Conservation (phyloP, 228 moss, liverwort and hornwort species). For the Sphagnum fallax region DNA sequence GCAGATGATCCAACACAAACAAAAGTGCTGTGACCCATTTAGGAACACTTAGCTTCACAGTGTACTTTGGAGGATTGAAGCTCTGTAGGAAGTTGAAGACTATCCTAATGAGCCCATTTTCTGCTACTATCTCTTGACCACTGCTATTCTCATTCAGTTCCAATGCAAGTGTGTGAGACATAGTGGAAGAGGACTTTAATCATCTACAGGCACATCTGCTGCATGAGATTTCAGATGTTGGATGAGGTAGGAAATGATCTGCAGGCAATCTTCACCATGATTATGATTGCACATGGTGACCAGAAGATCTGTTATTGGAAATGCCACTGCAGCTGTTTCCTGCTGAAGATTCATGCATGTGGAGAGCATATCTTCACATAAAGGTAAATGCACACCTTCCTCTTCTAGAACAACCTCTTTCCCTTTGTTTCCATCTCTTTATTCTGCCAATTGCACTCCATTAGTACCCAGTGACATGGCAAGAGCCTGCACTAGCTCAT, state of each 20-base stretch:
- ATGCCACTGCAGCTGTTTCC: slow-evolving; percentile 78
- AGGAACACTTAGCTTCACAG: slow-evolving; percentile 45
- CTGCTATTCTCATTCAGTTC: slow-evolving; percentile 83
- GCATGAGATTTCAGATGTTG: slow-evolving; percentile 75
- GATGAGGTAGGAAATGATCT: slow-evolving; percentile 74
- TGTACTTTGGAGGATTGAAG: slow-evolving; percentile 34
- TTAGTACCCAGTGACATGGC: slow-evolving; percentile 77
- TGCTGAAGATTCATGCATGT: slow-evolving; percentile 89
- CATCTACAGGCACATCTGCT: slow-evolving; percentile 42
- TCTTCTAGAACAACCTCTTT: slow-evolving; percentile 55
- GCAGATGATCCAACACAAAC: slow-evolving; percentile 76
- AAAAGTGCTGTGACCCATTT: slow-evolving; percentile 87
- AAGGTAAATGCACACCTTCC: slow-evolving; percentile 55
- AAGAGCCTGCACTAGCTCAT: slow-evolving; percentile 86
- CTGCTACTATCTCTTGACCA: slow-evolving; percentile 78
- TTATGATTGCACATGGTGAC: slow-evolving; percentile 93
- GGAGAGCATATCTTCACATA: slow-evolving; percentile 78
- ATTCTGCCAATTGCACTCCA: slow-evolving; percentile 57
- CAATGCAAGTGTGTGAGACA: slow-evolving; percentile 84
- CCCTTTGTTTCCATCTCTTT: slow-evolving; percentile 35
- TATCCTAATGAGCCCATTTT: slow-evolving; percentile 58
- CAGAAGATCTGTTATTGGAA: slow-evolving; percentile 80
- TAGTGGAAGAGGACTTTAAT: slow-evolving; percentile 63
- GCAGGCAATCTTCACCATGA: slow-evolving; percentile 80
- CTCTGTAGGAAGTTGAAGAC: slow-evolving; percentile 51